Evolutionary conservation across 345 rosid genomes (phyloP), one percentile per base, ranked within the genome.

Genomic region (Brassica napus): DNA sequence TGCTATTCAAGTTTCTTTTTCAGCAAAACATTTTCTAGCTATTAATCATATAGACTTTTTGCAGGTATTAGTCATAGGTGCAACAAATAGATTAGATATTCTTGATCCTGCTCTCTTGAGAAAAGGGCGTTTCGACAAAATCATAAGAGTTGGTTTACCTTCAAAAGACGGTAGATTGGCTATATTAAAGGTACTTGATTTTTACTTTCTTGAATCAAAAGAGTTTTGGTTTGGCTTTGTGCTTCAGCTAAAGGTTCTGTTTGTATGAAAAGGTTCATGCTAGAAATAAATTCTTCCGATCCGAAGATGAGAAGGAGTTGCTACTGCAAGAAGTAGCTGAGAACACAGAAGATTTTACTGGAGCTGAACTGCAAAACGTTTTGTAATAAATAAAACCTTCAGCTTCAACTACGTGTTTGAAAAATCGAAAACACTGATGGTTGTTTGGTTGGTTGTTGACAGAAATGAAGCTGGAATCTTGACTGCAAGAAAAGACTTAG

Each of bases 381-480:
- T 79, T 94, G 98, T 94, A 77, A 62, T 32, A 65, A 32, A 60
- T 60, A 71, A 71, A 74, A 12, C 15, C 49, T 37, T 32, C 39
- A 72, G 52, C 77, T 65, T 75, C 32, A 47, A 63, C 73, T 58
- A 54, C 16, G 2, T 55, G 12, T 23, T 23, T 23, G 24, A 23
- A 23, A 23, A 23, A 23, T 23, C 24, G 24, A 23, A 23, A 23
- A 24, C 62, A 44, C 83, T 87, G 68, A 86, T 75, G 23, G 72
- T 81, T 80, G 60, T n/a, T 39, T 52, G 74, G 58, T 65, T 69
- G 76, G 63, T 54, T 69, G 71, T 39, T 68, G 30, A 39, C 86
- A 94, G 97, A 87, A 94, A 92, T 81, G 98, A 94, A 86, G 97
- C 98, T 75, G 98, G 95, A 84, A 94, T 94, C 79, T 89, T 92